Evolutionary conservation across 768 basidiomycete species (phyloP), one percentile per base, ranked within the genome.

Genomic region (Daedaleopsis sinensis): DNA sequence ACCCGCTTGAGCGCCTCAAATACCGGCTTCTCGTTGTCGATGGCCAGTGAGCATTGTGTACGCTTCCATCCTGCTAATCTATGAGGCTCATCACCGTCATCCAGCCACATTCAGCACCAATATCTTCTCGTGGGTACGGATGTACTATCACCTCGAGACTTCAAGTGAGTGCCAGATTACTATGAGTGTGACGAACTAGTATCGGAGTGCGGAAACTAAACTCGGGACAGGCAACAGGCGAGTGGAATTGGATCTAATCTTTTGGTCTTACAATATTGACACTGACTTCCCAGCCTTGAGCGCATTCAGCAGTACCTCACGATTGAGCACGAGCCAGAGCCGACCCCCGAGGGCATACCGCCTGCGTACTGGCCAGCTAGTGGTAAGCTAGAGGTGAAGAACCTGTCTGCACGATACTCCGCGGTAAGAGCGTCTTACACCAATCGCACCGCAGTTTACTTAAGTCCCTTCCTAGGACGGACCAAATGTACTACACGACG

Each of bases 341-440:
- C 77, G 1, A 75, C 73, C 1, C 62, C 72, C 39, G 65, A 72
- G 10, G 79, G 79, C 2, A 68, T 77, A 21, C 85, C 85, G 1
- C 84, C 85, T 12, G 85, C 85, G 0, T 81, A 84, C 57, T 87
- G 85, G 85, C 85, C 85, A 8, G 76, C 84, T 0, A 81, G 80
- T 19, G 85, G 85, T 1, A 71, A 76, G 6, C 71, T 86, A 21
- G 65, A 68, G 5, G 79, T 83, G 1, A 80, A 85, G 62, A 76
- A 80, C 44, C 71, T 86, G 11, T 79, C 76, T 27, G 84, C 84
- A 2, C 74, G 76, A 43, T 83, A 82, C 63, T 77, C 78, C 36
- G 46, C 52, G 12, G 27, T 32, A 7, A 32, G 27, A 32, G 7
- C 27, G 27, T 7, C 27, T 32, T 7, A 32, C 27, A 32, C 7